Evolutionary conservation across 129 eudicot species (phyloP), one percentile per base, ranked within the genome.

Genomic region (Sambucus nigra): DNA sequence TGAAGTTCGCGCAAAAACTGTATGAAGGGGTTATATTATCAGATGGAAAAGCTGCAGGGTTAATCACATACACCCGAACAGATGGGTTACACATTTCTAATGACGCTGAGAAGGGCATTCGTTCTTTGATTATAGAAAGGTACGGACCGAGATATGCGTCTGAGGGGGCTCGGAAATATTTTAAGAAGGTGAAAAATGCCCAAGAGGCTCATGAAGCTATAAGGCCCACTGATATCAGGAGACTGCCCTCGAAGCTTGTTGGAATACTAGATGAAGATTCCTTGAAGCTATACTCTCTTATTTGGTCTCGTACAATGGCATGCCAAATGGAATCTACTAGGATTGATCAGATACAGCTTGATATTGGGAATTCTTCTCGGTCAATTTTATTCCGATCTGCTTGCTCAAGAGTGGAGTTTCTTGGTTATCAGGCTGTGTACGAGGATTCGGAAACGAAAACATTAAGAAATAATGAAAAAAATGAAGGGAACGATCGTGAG

Each of bases 141-240:
- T 85, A 91, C 50, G 95, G 99, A 27, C 33, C 53, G 10, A 55
- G 57, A 33, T 82, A 68, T 65, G 76, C 78, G 24, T 46, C 88
- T 4, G 70, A 70, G 28, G 66, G 31, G 28, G 66, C 83, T 39
- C 82, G 99, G 25, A 91, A 79, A 48, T 82, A 68, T 74, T 82
- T 74, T 25, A 91, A 82, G 50, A 91, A 79, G 72, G 95, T 85
- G 9, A 91, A 82, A 70, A 91, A 91, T 51, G 87, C 99, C 20
- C 99, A 91, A 79, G 99, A 91, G 68, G 99, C 95, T 51, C 99
- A 91, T 73, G 99, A 91, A 69, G 99, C 99, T 21, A 79, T 91
- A 59, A 72, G 99, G 50, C 99, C 99, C 25, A 91, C 99, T 22
- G 79, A 86, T 65, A 74, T 91, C 28, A 66, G 70, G 23, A 76